A percentile compares a stretch with the other conserved stretches of the same genome.
phyloP scores from a whole-genome alignment of 106 monocot genomes.

The Apostasia shenzhenica region DNA sequence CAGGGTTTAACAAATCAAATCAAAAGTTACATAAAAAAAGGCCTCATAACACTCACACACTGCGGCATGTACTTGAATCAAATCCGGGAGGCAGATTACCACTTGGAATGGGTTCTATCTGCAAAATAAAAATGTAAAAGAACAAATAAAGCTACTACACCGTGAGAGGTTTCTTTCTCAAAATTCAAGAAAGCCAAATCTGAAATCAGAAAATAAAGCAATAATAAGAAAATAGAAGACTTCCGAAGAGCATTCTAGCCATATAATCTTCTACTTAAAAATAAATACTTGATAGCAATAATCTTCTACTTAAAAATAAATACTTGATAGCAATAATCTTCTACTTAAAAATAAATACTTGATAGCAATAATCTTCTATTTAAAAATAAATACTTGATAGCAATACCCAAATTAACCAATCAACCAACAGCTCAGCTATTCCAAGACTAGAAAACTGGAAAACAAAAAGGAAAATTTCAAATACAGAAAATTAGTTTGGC shows the following conservation, averaged over 20 bases:
- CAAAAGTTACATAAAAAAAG: conserved; percentile 21
- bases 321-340: too few species aligned
- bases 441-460: too few species aligned
- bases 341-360: too few species aligned
- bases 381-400: too few species aligned
- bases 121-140: conserved; percentile 61
- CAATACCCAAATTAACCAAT: not conserved
- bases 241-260: too few species aligned
- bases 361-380: not conserved
- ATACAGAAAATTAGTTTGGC: too few species aligned
- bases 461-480: too few species aligned
- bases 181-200: not conserved
- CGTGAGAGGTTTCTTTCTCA: not conserved
- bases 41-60: conserved; percentile 82
- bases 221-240: not conserved
- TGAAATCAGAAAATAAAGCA: not conserved
- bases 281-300: too few species aligned
- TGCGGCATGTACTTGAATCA: conserved; percentile 97
- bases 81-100: conserved; percentile 96
- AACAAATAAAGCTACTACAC: conserved; percentile 25
- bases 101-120: conserved; percentile 96
- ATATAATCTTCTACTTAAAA: too few species aligned
- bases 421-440: not conserved
- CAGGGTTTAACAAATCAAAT: not conserved
- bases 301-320: too few species aligned